Evolutionary conservation across 169 alveolate species (phyloP).

Genomic region (Eimeria acervulina): DNA sequence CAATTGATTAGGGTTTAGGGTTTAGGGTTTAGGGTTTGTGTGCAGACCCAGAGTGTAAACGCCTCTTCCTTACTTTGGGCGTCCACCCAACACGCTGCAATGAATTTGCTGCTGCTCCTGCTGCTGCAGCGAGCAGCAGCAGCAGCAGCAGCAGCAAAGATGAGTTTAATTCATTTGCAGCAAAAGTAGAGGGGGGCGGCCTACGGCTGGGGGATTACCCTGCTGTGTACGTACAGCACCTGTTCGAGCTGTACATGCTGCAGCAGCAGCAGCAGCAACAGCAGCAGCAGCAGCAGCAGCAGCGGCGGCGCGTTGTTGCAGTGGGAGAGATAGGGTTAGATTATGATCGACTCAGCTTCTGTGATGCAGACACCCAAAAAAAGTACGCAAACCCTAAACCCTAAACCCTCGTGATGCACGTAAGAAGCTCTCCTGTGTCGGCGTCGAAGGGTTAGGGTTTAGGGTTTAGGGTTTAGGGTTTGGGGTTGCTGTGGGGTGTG

Average conservation of each 20-base stretch:
- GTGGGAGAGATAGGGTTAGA: constrained; percentile 95
- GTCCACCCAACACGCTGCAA: constrained; percentile 95
- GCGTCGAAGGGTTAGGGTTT: constrained; percentile 85
- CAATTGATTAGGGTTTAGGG: constrained; percentile 22
- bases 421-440: constrained; percentile 68
- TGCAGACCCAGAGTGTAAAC: constrained; percentile 89
- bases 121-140: constrained; percentile 38
- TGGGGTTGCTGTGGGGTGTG: constrained; percentile 2
- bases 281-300: constrained; percentile 88
- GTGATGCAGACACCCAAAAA: constrained; percentile 90
- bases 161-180: neutral
- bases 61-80: constrained; percentile 93
- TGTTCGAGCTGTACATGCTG: constrained; percentile 36
- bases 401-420: neutral
- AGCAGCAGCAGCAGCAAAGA: constrained; percentile 11
- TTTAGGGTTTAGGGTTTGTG: constrained; percentile 57
- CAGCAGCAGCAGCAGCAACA: constrained; percentile 67
- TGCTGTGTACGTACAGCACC: constrained; percentile 39
- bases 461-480: constrained; percentile 65
- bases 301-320: constrained; percentile 90
- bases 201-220: constrained; percentile 6
- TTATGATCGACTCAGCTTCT: constrained; percentile 91
- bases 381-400: constrained; percentile 85
- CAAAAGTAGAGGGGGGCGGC: constrained; percentile 22
- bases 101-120: constrained; percentile 85